Percentiles rank a stretch among this genome's conserved stretches.
Evolutionary conservation across 1,139 yeast species (phyloP).

Genomic region (Kodamaea anthophila): DNA sequence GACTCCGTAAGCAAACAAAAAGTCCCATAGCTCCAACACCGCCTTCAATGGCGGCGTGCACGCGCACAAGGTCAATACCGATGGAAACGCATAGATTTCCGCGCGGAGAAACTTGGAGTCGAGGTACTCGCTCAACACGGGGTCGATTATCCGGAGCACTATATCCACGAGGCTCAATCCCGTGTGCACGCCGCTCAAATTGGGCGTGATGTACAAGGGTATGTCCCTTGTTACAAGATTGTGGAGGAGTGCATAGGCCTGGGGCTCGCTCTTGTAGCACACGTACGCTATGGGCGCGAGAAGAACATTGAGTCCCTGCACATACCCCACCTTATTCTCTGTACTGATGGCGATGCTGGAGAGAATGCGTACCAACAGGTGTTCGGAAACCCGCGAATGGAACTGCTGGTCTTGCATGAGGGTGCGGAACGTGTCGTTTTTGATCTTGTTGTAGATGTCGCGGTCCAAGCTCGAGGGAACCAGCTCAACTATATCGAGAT

Average conservation of each 20-base stretch:
- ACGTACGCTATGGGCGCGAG: slow-evolving; percentile 80
- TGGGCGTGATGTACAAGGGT: slow-evolving; percentile 75
- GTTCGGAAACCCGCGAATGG: slow-evolving; percentile 62
- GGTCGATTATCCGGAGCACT: slow-evolving; percentile 68
- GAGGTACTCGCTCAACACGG: slow-evolving; percentile 55
- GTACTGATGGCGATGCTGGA: slow-evolving; percentile 62
- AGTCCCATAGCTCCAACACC: slow-evolving; percentile 81
- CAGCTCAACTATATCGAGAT: slow-evolving; percentile 46
- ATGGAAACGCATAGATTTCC: slow-evolving; percentile 84
- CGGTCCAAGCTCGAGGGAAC: slow-evolving; percentile 46
- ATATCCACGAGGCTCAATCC: slow-evolving; percentile 66
- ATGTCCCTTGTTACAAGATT: slow-evolving; percentile 54
- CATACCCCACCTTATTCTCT: slow-evolving; percentile 48
- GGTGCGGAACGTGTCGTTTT: slow-evolving; percentile 84
- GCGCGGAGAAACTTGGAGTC: slow-evolving; percentile 66
- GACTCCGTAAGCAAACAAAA: slow-evolving; percentile 83
- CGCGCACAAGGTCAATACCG: slow-evolving; percentile 80
- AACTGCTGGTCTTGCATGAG: slow-evolving; percentile 69
- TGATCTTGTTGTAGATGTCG: slow-evolving; percentile 60
- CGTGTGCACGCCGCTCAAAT: slow-evolving; percentile 76
- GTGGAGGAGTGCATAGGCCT: slow-evolving; percentile 71
- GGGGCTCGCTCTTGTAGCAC: slow-evolving; percentile 71
- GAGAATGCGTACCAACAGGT: slow-evolving; percentile 59
- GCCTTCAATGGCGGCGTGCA: slow-evolving; percentile 83
- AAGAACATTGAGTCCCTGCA: slow-evolving; percentile 87